Conservation (phyloP, 495 filamentous ascomycete genomes). For the Hypoxylon subgilvum region DNA sequence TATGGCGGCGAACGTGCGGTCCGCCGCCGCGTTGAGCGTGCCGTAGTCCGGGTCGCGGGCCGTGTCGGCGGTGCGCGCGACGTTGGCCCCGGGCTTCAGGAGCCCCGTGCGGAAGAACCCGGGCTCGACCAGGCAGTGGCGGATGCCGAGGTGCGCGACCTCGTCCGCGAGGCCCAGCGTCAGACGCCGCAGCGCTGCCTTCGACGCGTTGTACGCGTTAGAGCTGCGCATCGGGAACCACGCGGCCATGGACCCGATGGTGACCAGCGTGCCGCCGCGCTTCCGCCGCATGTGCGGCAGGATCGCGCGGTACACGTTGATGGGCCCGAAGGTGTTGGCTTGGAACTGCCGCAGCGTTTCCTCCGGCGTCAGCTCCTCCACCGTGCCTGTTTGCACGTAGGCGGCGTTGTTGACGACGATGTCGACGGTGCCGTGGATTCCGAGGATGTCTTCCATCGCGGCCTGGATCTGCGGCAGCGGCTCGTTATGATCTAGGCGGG, state of each 20-base stretch:
- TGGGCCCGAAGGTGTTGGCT: conserved; percentile 57
- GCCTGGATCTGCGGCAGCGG: conserved; percentile 36
- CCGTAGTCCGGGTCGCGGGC: conserved; percentile 30
- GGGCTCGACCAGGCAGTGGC: conserved; percentile 53
- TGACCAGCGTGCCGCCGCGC: conserved; percentile 51
- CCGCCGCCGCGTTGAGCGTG: neutral
- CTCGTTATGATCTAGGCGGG: conserved; percentile 47
- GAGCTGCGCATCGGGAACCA: conserved; percentile 44
- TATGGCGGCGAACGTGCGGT: neutral
- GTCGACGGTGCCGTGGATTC: conserved; percentile 44
- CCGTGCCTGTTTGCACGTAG: conserved; percentile 46
- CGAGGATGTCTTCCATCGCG: conserved; percentile 36
- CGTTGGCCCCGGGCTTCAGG: conserved; percentile 38
- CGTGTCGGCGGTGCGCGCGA: neutral
- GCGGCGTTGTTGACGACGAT: conserved; percentile 49
- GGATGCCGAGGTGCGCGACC: conserved; percentile 52
- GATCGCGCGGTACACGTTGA: conserved; percentile 54
- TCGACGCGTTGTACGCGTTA: conserved; percentile 59
- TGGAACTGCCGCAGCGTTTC: conserved; percentile 50
- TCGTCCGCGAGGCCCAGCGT: conserved; percentile 53
- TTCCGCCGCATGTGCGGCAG: conserved; percentile 52
- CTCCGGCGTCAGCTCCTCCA: conserved; percentile 51
- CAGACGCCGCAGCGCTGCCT: conserved; percentile 52
- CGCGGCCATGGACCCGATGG: conserved; percentile 54
- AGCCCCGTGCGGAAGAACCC: conserved; percentile 60